phyloP scores from a whole-genome alignment of 2,329 filamentous ascomycete genomes.

The Volutella citrinella region DNA sequence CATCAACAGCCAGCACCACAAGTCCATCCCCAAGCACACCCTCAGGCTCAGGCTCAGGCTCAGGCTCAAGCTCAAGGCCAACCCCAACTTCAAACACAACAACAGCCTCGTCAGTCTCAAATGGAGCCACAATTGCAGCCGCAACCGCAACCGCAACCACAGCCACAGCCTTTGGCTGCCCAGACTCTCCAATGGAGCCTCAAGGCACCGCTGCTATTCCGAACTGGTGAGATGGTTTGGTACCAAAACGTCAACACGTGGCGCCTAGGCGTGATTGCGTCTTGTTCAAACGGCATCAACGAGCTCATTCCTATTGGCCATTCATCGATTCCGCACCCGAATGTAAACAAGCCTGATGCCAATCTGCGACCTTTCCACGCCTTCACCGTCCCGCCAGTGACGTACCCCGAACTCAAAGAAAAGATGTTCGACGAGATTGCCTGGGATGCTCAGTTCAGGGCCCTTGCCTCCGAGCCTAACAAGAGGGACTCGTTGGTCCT shows the following conservation, averaged over 20 bases:
- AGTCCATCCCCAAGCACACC: conserved; percentile 12
- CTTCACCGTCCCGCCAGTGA: conserved; percentile 46
- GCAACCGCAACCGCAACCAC: conserved; percentile 17
- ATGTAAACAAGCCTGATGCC: conserved; percentile 35
- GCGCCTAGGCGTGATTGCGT: conserved; percentile 45
- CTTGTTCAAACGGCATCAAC: conserved; percentile 28
- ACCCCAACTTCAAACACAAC: conserved; percentile 4
- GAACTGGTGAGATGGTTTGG: conserved; percentile 50
- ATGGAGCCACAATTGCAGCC: conserved; percentile 13
- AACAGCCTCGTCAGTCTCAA: conserved; percentile 10
- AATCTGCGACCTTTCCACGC: conserved; percentile 50
- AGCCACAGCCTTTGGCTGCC: conserved; percentile 16
- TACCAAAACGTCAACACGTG: conserved; percentile 45
- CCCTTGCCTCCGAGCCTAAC: conserved; percentile 31
- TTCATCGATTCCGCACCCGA: conserved; percentile 34
- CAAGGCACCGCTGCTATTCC: conserved; percentile 38
- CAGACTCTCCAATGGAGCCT: conserved; percentile 28
- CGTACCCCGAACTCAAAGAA: conserved; percentile 36
- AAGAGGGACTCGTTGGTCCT: conserved; percentile 41
- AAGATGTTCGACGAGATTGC: conserved; percentile 39
- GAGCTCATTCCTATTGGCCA: conserved; percentile 42
- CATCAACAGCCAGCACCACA: conserved; percentile 11
- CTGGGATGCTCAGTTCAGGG: conserved; percentile 39
- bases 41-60: conserved; percentile 15
- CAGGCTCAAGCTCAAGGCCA: background rate